Base-by-base conservation (phyloP, 2,329 filamentous ascomycete genomes). In the Botryosphaeria dothidea region DNA sequence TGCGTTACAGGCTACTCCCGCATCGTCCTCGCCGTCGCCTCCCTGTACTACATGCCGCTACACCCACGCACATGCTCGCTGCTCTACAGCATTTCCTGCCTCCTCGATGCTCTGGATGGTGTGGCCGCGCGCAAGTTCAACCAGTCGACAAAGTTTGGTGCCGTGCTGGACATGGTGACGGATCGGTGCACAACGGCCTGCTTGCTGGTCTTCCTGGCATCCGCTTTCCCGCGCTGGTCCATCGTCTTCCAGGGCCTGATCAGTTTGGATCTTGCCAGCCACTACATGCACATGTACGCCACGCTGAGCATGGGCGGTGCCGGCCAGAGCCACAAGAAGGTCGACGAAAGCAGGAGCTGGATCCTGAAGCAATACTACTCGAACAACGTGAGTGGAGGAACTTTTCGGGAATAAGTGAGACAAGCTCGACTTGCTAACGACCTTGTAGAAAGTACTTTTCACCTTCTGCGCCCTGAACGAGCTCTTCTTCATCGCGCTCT, bases 251-350 rank as follows among this genome's bases (percentile, higher is more conserved):
- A 99, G 82, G 88, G 90, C 49, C 82, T 99, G 74, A 97, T 99
- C 78, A 91, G 90, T 64, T 82, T 99, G 72, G 95, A 99, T 79
- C 85, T 99, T 69, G 91, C 95, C 29, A 97, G 93, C 77, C 95
- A 99, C 80, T 99, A 98, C 77, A 94, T 98, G 84, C 95, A 99
- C 82, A 99, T 99, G 95, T 98, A 96, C 77, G 92, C 93, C 13
- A 97, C 93, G 0, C 83, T 97, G 73, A 89, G 90, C 69, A 95
- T 97, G 88, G 92, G 91, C 62, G 92, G 92, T 62, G 85, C 87
- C 62, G 86, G 88, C 19, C 82, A 86, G 71, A 92, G 93, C 82
- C 95, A 99, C 83, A 99, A 99, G 88, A 93, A 91, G 72, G 89
- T 99, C 61, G 92, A 96, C 75, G 90, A 91, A 79, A 91, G 87